Conservation (phyloP, 306 rosid species). For the Pachyrhizus erosus region DNA sequence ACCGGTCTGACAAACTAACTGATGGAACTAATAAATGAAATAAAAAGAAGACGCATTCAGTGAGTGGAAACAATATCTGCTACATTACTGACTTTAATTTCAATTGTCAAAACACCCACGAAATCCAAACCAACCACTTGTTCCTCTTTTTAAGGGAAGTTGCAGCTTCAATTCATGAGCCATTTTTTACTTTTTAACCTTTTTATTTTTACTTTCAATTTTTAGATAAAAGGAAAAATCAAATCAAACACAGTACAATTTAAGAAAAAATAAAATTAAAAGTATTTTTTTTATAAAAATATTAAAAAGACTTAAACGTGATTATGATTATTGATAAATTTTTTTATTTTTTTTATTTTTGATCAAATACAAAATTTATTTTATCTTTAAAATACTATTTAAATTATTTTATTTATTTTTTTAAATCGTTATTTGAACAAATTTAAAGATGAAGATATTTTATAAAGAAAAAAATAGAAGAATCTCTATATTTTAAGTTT, state of each 20-base stretch:
- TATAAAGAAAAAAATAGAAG: background rate
- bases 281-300: background rate
- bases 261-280: background rate
- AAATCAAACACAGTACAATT: background rate
- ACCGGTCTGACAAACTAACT: background rate
- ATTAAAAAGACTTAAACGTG: no score
- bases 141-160: no score
- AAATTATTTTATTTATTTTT: no score
- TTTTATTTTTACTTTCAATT: background rate
- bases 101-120: background rate
- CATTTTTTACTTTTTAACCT: background rate
- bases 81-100: background rate
- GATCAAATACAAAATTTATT: no score
- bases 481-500: no score
- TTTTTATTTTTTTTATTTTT: no score
- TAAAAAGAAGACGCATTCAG: background rate
- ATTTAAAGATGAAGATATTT: no score
- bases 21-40: background rate
- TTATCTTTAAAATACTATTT: no score
- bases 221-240: background rate
- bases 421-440: no score
- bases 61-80: background rate
- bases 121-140: background rate
- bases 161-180: background rate
- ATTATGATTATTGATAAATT: no score